Evolutionary conservation across 176 grass and related monocot species (phyloP).

Genomic region (Phoenix roebelenii): DNA sequence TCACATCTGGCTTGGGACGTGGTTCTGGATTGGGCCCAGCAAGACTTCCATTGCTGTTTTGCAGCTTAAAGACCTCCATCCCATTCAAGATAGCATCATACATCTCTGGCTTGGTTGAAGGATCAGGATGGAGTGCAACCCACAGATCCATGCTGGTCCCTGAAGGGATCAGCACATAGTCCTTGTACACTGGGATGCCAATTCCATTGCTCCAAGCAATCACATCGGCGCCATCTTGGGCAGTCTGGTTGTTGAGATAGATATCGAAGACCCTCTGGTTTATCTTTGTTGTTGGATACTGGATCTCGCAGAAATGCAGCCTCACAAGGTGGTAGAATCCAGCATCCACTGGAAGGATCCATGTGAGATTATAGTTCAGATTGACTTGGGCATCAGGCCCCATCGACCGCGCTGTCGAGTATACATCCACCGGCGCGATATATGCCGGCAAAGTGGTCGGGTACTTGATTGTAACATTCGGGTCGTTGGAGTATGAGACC

Average conservation of each 20-base stretch:
- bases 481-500: slow-evolving; percentile 49
- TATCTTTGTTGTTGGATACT: slow-evolving; percentile 29
- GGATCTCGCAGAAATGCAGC: slow-evolving; percentile 93
- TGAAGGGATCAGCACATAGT: slow-evolving; percentile 37
- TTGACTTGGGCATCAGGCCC: slow-evolving; percentile 45
- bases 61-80: slow-evolving; percentile 83
- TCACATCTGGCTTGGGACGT: neutral
- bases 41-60: slow-evolving; percentile 49
- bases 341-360: slow-evolving; percentile 66
- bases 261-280: slow-evolving; percentile 75
- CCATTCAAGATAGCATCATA: slow-evolving; percentile 84
- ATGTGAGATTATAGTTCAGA: slow-evolving; percentile 62
- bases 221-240: slow-evolving; percentile 41
- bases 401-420: slow-evolving; percentile 73
- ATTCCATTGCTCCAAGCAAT: slow-evolving; percentile 31
- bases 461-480: slow-evolving; percentile 54
- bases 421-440: slow-evolving; percentile 57
- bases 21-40: slow-evolving; percentile 64
- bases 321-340: slow-evolving; percentile 65
- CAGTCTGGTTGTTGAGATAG: slow-evolving; percentile 65
- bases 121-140: slow-evolving; percentile 55
- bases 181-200: slow-evolving; percentile 46
- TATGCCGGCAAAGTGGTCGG: slow-evolving; percentile 27
- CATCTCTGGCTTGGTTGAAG: slow-evolving; percentile 14
- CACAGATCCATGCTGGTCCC: slow-evolving; percentile 59